Conservation (phyloP, 2,329 filamentous ascomycete genomes). For the Fusarium scirpi region DNA sequence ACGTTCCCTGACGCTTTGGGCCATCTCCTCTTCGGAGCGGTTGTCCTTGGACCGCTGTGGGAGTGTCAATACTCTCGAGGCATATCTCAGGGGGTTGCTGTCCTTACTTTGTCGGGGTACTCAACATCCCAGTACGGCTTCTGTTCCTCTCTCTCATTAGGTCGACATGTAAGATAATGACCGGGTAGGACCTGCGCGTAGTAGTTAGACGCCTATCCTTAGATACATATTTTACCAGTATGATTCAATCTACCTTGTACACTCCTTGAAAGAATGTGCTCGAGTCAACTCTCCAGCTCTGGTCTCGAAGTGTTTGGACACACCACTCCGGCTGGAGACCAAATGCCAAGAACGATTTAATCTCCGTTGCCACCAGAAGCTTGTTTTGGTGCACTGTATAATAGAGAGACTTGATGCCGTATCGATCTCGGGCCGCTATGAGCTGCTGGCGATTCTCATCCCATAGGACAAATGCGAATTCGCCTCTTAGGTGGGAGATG, state of each 20-base stretch:
- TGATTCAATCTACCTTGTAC: background rate
- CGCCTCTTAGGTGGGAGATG: background rate
- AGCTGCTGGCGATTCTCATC: background rate
- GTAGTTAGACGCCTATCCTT: too few species aligned
- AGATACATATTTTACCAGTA: rapidly evolving
- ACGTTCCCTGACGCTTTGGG: background rate
- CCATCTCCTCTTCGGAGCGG: background rate
- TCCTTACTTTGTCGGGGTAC: slow-evolving; percentile 5
- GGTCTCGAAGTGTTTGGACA: background rate
- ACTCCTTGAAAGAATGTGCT: slow-evolving; percentile 3
- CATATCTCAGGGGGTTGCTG: too few species aligned
- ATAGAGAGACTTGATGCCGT: slow-evolving; percentile 7
- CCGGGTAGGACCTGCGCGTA: background rate
- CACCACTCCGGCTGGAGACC: background rate
- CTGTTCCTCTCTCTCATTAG: background rate
- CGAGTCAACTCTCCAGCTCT: slow-evolving; percentile 5
- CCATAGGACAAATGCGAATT: slow-evolving; percentile 6
- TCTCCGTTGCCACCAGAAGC: slow-evolving; percentile 5
- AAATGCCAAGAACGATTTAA: slow-evolving; percentile 11
- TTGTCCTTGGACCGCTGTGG: background rate
- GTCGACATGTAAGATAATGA: background rate
- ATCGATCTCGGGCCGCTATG: slow-evolving; percentile 1
- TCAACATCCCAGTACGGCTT: slow-evolving; percentile 8
- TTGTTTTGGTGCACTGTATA: slow-evolving; percentile 2
- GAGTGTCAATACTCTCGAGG: too few species aligned